A percentile compares a stretch with the other conserved stretches of the same genome.
phyloP scores from a whole-genome alignment of 352 stramenopile species.

The Phytopythium mirpurense region DNA sequence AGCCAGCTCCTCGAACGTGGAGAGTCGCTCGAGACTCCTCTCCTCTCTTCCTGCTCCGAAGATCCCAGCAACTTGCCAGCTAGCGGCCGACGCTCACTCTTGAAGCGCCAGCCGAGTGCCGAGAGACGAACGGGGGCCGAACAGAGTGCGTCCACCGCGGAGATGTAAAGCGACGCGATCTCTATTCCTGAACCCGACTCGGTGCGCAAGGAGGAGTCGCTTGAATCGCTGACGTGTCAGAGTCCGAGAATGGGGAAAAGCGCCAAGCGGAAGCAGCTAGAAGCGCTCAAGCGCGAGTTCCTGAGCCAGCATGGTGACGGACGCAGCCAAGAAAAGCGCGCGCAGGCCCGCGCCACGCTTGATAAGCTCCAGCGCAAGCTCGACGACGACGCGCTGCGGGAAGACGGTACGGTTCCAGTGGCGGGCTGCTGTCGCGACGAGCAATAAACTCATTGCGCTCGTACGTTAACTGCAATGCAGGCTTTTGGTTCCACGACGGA shows the following conservation, averaged over 20 bases:
- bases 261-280: conserved; percentile 31
- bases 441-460: neutral
- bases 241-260: conserved; percentile 35
- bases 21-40: neutral
- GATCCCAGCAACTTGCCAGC: neutral
- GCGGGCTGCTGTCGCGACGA: neutral
- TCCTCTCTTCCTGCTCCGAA: conserved; percentile 1
- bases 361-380: conserved; percentile 53
- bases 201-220: neutral
- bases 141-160: neutral
- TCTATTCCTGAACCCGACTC: conserved; percentile 3
- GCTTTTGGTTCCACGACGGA: conserved; percentile 56
- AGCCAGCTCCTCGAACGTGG: neutral
- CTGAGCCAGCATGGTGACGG: conserved; percentile 39
- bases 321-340: conserved; percentile 28
- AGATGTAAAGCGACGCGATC: neutral
- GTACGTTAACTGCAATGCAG: conserved; percentile 18
- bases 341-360: conserved; percentile 40
- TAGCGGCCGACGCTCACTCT: neutral
- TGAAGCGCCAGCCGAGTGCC: neutral
- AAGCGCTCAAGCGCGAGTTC: conserved; percentile 37
- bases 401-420: conserved; percentile 35
- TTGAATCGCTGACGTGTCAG: neutral
- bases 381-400: conserved; percentile 49
- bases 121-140: neutral